A percentile compares a stretch with the other conserved stretches of the same genome.
phyloP scores from a whole-genome alignment of 257 asterid species.

The Solanum habrochaites region DNA sequence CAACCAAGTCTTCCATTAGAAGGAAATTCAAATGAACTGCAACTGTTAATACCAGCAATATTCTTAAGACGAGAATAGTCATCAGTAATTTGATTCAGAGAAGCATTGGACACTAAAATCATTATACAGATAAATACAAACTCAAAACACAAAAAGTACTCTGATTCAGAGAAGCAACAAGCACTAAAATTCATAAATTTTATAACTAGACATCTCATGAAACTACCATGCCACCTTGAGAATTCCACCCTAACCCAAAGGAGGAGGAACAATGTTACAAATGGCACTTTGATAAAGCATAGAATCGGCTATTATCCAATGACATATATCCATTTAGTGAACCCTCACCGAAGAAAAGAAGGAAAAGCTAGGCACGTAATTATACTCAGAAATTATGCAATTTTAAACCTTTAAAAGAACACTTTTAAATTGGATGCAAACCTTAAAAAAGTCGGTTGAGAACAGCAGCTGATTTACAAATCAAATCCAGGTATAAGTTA shows the following conservation, averaged over 20 bases:
- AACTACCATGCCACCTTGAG: not conserved
- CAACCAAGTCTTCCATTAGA: constrained; percentile 80
- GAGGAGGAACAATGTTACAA: not conserved
- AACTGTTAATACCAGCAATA: not conserved
- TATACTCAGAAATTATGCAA: not conserved
- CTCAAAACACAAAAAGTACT: not conserved
- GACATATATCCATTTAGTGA: not conserved
- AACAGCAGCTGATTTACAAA: not conserved
- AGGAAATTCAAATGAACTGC: not conserved
- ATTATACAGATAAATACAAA: not conserved
- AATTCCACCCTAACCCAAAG: not conserved
- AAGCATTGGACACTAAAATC: not conserved
- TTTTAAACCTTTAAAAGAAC: not conserved
- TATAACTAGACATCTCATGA: not conserved
- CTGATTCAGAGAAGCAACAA: not conserved
- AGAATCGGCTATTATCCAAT: not conserved
- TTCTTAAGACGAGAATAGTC: not conserved
- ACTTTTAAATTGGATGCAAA: not conserved
- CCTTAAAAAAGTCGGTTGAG: not conserved
- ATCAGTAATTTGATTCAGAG: not conserved
- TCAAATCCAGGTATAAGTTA: not conserved
- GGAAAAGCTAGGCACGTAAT: not conserved
- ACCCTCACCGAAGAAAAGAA: not conserved
- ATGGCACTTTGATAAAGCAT: not conserved
- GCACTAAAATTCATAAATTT: not conserved